Evolutionary conservation across 1,284 basidiomycete genomes (phyloP).

Genomic region (Stereum hirsutum): DNA sequence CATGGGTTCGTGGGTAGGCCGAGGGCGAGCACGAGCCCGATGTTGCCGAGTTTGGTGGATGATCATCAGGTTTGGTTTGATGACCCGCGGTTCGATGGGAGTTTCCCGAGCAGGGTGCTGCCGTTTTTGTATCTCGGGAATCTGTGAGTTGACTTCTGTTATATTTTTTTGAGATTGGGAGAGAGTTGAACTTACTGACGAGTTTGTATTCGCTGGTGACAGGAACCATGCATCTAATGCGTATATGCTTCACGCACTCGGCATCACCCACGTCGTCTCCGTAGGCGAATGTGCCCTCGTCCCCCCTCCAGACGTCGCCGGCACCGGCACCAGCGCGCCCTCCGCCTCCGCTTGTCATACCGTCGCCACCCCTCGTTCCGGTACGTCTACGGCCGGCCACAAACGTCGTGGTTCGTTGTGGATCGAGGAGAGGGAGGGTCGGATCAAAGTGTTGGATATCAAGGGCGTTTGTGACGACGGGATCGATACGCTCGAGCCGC

Average conservation of each 20-base stretch:
- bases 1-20: background rate
- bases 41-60: slow-evolving; percentile 49
- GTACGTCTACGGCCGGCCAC: slow-evolving; percentile 30
- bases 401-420: slow-evolving; percentile 67
- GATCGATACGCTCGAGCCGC: slow-evolving; percentile 87
- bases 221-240: slow-evolving; percentile 92
- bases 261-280: slow-evolving; percentile 95
- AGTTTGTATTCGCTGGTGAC: slow-evolving; percentile 7
- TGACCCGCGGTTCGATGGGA: slow-evolving; percentile 87
- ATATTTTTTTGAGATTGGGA: slow-evolving; percentile 5
- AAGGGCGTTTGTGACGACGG: slow-evolving; percentile 91
- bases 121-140: slow-evolving; percentile 96
- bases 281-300: slow-evolving; percentile 90
- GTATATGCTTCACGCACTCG: slow-evolving; percentile 92
- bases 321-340: slow-evolving; percentile 17
- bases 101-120: slow-evolving; percentile 89
- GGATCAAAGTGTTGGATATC: slow-evolving; percentile 85
- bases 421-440: slow-evolving; percentile 79
- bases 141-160: slow-evolving; percentile 44
- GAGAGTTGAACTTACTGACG: slow-evolving; percentile 7
- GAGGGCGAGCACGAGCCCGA: slow-evolving; percentile 63
- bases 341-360: slow-evolving; percentile 11
- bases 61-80: slow-evolving; percentile 89
- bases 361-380: no score
- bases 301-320: slow-evolving; percentile 40